A percentile compares a stretch with the other conserved stretches of the same genome.
These are phyloP conservation scores for Murraya koenigii DNA, from an alignment of 345 rosid genomes.

Conservation along the genomic window DNA sequence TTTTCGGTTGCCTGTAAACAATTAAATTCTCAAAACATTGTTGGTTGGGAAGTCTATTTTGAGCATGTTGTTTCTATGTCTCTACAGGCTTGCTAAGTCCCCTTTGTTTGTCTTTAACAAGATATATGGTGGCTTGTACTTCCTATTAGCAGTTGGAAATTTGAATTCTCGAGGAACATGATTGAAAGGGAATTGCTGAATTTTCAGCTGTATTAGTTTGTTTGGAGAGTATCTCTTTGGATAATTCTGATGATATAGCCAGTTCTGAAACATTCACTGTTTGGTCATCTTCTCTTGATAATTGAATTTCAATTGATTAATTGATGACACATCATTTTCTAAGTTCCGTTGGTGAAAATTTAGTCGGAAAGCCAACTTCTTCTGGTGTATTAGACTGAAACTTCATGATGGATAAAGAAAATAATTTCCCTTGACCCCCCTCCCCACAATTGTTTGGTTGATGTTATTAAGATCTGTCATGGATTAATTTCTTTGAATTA, in stretches of 20 bases:
- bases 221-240: background rate
- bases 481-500: too few relatives aligned
- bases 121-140: background rate
- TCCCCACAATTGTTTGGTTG: too few relatives aligned
- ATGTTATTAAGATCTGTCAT: too few relatives aligned
- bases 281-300: background rate
- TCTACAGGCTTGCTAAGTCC: background rate
- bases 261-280: background rate
- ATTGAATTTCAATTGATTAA: background rate
- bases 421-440: too few relatives aligned
- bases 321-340: too few relatives aligned
- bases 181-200: background rate
- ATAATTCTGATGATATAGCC: background rate
- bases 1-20: background rate
- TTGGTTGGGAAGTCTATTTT: background rate
- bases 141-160: background rate
- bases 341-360: too few relatives aligned
- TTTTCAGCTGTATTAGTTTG: background rate
- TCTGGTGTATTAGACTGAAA: background rate
- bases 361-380: background rate
- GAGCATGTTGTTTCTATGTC: background rate
- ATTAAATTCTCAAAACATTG: background rate
- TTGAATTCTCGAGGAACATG: background rate
- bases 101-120: background rate
- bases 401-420: too few relatives aligned